Base-by-base conservation (phyloP, 768 basidiomycete species). In the Amanita molliuscula region DNA sequence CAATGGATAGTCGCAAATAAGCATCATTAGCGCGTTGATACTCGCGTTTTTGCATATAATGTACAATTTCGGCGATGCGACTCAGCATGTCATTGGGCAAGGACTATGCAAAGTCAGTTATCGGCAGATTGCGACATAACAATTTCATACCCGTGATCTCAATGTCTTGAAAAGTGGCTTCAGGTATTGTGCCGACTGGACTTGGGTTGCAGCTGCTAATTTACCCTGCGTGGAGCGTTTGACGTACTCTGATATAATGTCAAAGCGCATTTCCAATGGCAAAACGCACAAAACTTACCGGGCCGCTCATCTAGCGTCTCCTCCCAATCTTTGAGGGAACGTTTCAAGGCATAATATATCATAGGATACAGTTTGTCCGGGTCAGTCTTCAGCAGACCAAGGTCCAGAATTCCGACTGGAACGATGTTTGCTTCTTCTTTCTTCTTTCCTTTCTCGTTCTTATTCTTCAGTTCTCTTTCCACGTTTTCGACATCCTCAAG, bases 11-110 rank as follows among this genome's bases (percentile, higher is more conserved):
- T 6, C 96, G 86, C 20, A 99, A 79, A 64, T 99, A 99, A 0
- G 94, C 85, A 62, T 99, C 96, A 59, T 98, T 99, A 2, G 96
- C 95, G 48, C 74, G 78, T 64, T 97, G 92, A 58, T 99, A 99
- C 63, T 94, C 82, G 25, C 96, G 84, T 55, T 79, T 85, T 64
- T 99, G 96, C 92, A 96, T 95, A 67, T 92, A 70, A 61, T 97
- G 88, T 6, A 97, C 88, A 47, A 99, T 94, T 66, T 99, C 94
- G 11, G 91, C 84, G 53, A 92, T 86, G 37, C 85, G 81, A 35
- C 72, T 74, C 47, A 99, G 72, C 70, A 99, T 83, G 58, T 97
- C 95, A 9, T 77, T 65, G 8, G 88, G 85, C 11, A 98, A 72
- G 28, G 76, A 84, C 89, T 87, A 41, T 15, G 23, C 29, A 33